A percentile compares a stretch with the other conserved stretches of the same genome.
Evolutionary conservation across 768 basidiomycete species (phyloP).

Genomic region (Phylloporus sp.): DNA sequence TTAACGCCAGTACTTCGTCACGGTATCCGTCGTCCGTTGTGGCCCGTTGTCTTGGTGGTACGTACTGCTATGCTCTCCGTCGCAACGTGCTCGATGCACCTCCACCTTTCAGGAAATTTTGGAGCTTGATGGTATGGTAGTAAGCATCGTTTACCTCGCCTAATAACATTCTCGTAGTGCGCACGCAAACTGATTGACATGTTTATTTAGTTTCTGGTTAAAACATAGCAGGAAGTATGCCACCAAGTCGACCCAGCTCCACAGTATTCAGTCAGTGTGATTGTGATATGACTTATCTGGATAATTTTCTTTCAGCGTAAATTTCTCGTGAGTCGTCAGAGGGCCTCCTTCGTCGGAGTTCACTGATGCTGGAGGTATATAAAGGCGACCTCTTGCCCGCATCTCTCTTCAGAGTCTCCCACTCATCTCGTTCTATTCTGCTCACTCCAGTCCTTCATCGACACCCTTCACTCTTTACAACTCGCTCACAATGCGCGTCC

Average conservation of each 20-base stretch:
- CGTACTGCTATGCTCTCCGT: neutral
- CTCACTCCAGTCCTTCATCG: neutral
- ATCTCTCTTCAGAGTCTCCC: neutral
- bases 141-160: constrained; percentile 4
- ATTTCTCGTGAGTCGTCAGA: neutral
- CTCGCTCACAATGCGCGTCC: constrained; percentile 23
- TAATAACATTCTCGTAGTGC: neutral
- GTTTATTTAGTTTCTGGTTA: neutral
- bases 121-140: neutral
- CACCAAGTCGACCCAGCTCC: too few species aligned
- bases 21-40: neutral
- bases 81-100: neutral
- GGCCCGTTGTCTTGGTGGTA: neutral
- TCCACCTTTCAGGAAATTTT: neutral
- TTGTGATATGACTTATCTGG: neutral
- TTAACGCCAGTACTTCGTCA: constrained; percentile 2
- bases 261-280: constrained; percentile 18
- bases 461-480: constrained; percentile 13
- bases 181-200: constrained; percentile 7
- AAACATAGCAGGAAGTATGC: neutral
- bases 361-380: constrained; percentile 3
- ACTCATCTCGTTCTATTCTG: neutral
- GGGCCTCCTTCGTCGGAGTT: neutral
- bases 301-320: neutral
- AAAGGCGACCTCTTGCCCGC: constrained; percentile 7